Evolutionary conservation across 129 eudicot species (phyloP).

Genomic region (Pseudognaphalium luteoalbum): DNA sequence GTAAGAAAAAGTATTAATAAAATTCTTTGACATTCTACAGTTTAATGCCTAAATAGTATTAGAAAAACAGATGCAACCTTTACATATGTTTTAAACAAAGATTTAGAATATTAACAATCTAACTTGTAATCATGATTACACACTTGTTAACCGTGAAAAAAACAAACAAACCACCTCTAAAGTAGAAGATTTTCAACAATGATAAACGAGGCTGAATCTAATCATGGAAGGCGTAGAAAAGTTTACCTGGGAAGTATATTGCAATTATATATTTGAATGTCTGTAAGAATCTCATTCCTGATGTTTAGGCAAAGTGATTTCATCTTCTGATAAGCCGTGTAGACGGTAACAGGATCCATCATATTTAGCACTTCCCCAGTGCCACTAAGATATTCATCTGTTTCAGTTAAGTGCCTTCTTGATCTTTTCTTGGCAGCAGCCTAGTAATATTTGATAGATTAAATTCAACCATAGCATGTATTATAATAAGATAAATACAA

Average conservation of each 20-base stretch:
- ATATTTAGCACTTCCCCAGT: slow-evolving; percentile 61
- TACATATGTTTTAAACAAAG: neutral
- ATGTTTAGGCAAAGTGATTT: slow-evolving; percentile 68
- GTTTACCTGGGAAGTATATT: slow-evolving; percentile 76
- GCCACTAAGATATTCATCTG: slow-evolving; percentile 76
- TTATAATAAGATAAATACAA: too few species aligned
- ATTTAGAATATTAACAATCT: neutral
- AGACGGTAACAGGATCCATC: slow-evolving; percentile 57
- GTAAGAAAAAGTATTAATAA: neutral
- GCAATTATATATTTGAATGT: slow-evolving; percentile 75
- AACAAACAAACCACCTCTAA: neutral
- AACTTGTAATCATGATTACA: neutral
- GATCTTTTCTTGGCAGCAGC: slow-evolving; percentile 86
- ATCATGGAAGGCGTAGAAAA: neutral
- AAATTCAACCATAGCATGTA: too few species aligned
- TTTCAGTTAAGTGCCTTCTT: slow-evolving; percentile 72
- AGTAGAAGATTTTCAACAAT: neutral
- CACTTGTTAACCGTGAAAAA: neutral
- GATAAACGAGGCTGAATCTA: neutral
- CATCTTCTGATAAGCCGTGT: slow-evolving; percentile 81
- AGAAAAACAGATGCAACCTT: neutral
- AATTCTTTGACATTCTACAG: neutral
- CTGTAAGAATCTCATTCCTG: slow-evolving; percentile 72
- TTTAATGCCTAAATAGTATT: too few species aligned
- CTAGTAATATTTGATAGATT: slow-evolving; percentile 29